Evolutionary conservation across 768 basidiomycete species (phyloP).

Genomic region (Boletus vermiculosoides): DNA sequence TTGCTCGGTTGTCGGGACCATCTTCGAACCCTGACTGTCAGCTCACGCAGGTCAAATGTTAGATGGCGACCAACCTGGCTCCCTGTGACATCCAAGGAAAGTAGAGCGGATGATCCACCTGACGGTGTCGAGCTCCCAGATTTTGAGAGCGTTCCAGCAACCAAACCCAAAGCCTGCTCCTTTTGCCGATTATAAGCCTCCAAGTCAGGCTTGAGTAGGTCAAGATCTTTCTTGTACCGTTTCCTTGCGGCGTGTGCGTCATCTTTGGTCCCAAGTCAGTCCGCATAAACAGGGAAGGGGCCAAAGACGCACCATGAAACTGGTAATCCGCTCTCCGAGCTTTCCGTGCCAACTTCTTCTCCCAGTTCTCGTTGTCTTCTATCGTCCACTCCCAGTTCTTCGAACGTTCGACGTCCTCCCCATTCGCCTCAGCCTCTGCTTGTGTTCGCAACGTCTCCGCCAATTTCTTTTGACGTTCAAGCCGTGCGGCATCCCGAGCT

Average conservation of each 20-base stretch:
- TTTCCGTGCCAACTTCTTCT: conserved; percentile 69
- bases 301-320: conserved; percentile 72
- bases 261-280: conserved; percentile 47
- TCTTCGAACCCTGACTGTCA: conserved; percentile 31
- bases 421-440: conserved; percentile 84
- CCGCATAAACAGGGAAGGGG: not conserved
- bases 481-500: conserved; percentile 74
- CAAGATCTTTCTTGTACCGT: conserved; percentile 90
- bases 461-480: conserved; percentile 88
- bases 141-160: conserved; percentile 60
- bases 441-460: conserved; percentile 84
- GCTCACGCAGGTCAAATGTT: conserved; percentile 1
- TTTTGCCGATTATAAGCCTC: conserved; percentile 87
- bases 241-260: conserved; percentile 86
- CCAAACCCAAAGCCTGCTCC: conserved; percentile 75
- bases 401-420: conserved; percentile 94
- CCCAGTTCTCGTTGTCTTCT: conserved; percentile 32
- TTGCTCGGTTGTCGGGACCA: conserved; percentile 57
- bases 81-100: conserved; percentile 53
- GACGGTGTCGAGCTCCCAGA: conserved; percentile 34
- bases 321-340: conserved; percentile 82
- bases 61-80: conserved; percentile 36
- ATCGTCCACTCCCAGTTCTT: conserved; percentile 81
- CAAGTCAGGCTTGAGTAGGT: conserved; percentile 84
- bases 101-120: conserved; percentile 36